Base-by-base conservation (phyloP, 2,329 filamentous ascomycete genomes). In the Exophiala oligosperma region DNA sequence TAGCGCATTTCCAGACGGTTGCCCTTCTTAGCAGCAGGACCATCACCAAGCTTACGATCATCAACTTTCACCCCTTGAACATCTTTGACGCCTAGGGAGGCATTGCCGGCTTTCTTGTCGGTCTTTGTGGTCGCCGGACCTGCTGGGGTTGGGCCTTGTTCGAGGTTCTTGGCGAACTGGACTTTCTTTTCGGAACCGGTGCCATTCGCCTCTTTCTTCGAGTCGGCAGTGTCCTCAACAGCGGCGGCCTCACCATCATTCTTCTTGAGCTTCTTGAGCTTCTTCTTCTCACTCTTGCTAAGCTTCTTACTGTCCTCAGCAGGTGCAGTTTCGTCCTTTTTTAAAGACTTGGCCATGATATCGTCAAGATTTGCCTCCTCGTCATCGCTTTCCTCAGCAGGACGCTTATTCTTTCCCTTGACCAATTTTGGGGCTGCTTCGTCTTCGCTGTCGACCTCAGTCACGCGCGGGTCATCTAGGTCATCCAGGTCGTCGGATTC, bases 161-260 rank as follows among this genome's bases (percentile, higher is more conserved):
- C 94, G 63, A 99, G 91, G 77, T 97, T 92, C 84, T 97, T 97
- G 72, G 94, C 93, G 74, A 99, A 99, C 76, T 96, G 91, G 61
- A 99, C 94, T 82, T 97, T 97, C 63, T 67, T 65, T 76, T 90
- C 89, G 57, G 81, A 79, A 81, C 74, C 76, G 64, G 29, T 9
- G 7, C 29, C 29, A 35, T 80, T 74, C 53, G 72, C 61, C 54
- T 78, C 77, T 66, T 83, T 77, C 66, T 83, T 78, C 64, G 77
- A 73, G 68, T 87, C 84, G 46, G 79, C 77, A 54, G 70, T 70
- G 43, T 73, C 32, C 8, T 49, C 57, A 68, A 72, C 73, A 52
- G 82, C 77, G 60, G 70, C 85, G 59, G 94, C 87, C 73, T 97
- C 89, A 67, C 93, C 94, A 74, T 96, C 91, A 83, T 97, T 97